phyloP scores from a whole-genome alignment of 768 basidiomycete species.

The Hygrocybe punicea region DNA sequence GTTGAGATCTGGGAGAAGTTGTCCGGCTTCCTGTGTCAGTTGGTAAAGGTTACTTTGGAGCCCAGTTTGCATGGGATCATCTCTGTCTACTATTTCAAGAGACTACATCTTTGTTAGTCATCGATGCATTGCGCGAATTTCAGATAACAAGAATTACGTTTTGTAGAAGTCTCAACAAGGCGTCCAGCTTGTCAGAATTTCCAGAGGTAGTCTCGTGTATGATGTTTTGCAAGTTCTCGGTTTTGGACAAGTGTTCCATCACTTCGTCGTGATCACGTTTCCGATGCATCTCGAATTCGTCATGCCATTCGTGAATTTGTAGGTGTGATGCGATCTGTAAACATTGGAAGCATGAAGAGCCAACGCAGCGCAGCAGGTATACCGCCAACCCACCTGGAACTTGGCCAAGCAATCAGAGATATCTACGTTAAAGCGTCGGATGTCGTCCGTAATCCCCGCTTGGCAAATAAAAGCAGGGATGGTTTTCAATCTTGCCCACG shows the following conservation, averaged over 20 bases:
- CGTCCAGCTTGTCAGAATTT: conserved; percentile 32
- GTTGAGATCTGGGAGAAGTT: conserved; percentile 49
- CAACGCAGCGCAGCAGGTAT: background rate
- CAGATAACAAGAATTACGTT: conserved; percentile 29
- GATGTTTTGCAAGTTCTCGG: conserved; percentile 29
- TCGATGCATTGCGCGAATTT: background rate
- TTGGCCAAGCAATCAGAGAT: conserved; percentile 46
- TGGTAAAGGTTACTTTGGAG: conserved; percentile 49
- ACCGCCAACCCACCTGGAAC: conserved; percentile 39
- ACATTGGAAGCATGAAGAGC: background rate
- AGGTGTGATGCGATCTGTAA: conserved; percentile 45
- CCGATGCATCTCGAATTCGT: conserved; percentile 36
- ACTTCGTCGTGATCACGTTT: conserved; percentile 45
- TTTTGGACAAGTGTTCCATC: conserved; percentile 41
- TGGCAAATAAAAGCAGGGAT: conserved; percentile 47
- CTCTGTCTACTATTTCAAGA: conserved; percentile 6
- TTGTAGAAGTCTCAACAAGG: conserved; percentile 51
- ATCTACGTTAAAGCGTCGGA: conserved; percentile 43
- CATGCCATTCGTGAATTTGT: conserved; percentile 50
- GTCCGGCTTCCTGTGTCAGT: conserved; percentile 43
- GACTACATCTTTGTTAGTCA: background rate
- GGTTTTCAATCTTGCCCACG: conserved; percentile 40
- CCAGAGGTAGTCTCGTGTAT: conserved; percentile 31
- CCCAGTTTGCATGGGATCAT: conserved; percentile 39
- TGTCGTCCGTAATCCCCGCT: conserved; percentile 41